phyloP scores from a whole-genome alignment of 345 rosid species.

The Citrus trifoliata region DNA sequence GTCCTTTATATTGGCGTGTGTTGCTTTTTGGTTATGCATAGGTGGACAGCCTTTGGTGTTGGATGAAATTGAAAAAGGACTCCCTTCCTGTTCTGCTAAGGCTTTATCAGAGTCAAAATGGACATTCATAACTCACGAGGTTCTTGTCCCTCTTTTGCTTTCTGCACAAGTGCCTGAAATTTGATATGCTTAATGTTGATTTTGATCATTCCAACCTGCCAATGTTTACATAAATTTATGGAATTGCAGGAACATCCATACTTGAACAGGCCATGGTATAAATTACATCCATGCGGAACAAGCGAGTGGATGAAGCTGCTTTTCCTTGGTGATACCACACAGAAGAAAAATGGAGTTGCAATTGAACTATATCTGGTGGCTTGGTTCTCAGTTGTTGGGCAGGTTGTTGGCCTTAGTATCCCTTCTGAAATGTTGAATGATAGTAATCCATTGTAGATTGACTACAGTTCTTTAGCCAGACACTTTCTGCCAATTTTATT shows the following conservation, averaged over 20 bases:
- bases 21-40: constrained; percentile 11
- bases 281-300: constrained; percentile 93
- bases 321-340: constrained; percentile 32
- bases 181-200: background rate
- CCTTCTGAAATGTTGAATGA: constrained; percentile 44
- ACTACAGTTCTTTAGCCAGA: background rate
- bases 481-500: background rate
- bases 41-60: constrained; percentile 62
- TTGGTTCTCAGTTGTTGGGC: constrained; percentile 90
- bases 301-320: constrained; percentile 81
- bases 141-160: background rate
- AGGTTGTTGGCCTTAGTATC: constrained; percentile 59
- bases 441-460: background rate
- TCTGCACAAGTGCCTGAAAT: background rate
- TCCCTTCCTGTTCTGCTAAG: constrained; percentile 62
- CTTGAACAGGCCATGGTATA: constrained; percentile 83
- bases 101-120: constrained; percentile 62
- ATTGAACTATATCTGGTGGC: constrained; percentile 56
- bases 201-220: no score
- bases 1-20: background rate
- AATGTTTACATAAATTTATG: background rate
- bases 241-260: constrained; percentile 78
- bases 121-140: constrained; percentile 92
- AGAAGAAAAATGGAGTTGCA: constrained; percentile 17
- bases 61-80: constrained; percentile 62